These are phyloP conservation scores for Eragrostis curvula DNA, from an alignment of 176 grass and related monocot genomes.

Conservation along the genomic window DNA sequence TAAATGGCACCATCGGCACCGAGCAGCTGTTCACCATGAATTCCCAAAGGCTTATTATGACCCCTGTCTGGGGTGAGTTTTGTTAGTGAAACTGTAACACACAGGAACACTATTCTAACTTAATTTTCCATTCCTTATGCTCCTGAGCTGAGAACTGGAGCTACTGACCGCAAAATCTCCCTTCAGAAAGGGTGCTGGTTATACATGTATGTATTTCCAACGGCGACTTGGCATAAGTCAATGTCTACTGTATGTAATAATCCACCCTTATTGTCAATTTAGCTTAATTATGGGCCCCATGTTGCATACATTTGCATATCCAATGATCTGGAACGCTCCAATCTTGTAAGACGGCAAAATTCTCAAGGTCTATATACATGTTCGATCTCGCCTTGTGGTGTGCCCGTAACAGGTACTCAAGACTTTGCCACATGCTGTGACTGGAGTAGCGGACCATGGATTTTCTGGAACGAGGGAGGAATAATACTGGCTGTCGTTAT, in stretches of 20 bases:
- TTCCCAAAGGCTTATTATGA: slow-evolving; percentile 50
- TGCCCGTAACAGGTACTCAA: not conserved
- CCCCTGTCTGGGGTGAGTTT: slow-evolving; percentile 41
- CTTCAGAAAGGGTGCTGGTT: slow-evolving; percentile 38
- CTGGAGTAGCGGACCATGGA: not conserved
- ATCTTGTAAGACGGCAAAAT: not conserved
- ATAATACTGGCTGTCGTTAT: not conserved
- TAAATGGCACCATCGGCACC: slow-evolving; percentile 35
- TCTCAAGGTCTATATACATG: not conserved
- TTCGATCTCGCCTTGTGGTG: not conserved
- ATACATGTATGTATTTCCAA: slow-evolving; percentile 42
- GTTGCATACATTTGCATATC: not conserved
- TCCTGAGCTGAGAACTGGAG: slow-evolving; percentile 33
- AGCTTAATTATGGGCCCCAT: not conserved
- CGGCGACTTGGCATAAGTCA: slow-evolving; percentile 7
- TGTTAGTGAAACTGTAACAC: slow-evolving; percentile 51
- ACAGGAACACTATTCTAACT: slow-evolving; percentile 19
- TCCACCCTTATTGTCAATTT: not conserved
- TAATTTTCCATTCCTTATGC: slow-evolving; percentile 37
- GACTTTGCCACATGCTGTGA: not conserved
- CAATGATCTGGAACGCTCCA: not conserved
- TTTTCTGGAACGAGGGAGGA: not conserved
- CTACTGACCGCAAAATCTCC: slow-evolving; percentile 29
- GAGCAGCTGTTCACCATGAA: slow-evolving; percentile 20
- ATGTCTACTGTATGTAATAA: slow-evolving; percentile 41